phyloP scores from a whole-genome alignment of 202 grass and related monocot species.

The Bolboschoenoplectus hybrid region DNA sequence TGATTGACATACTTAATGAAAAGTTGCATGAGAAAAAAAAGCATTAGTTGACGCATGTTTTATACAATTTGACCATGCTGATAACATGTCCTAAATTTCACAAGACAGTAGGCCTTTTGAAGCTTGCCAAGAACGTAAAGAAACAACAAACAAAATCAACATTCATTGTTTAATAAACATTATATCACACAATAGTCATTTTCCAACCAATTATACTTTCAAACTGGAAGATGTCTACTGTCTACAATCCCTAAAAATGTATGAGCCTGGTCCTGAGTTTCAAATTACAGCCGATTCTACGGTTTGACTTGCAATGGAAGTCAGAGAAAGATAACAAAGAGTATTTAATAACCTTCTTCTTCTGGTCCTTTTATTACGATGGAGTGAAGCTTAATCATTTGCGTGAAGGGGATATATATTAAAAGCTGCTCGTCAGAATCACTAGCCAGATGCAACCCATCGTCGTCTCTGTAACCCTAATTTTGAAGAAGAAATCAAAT shows the following conservation, averaged over 20 bases:
- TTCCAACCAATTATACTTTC: not conserved
- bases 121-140: not conserved
- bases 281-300: not conserved
- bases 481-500: constrained; percentile 22
- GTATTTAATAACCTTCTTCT: constrained; percentile 64
- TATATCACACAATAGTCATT: not conserved
- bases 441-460: constrained; percentile 76
- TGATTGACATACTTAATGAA: not conserved
- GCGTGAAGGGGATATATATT: constrained; percentile 86
- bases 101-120: too few relatives aligned
- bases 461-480: constrained; percentile 81
- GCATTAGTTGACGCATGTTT: too few relatives aligned
- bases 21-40: not conserved
- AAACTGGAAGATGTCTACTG: not conserved
- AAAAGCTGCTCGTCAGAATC: constrained; percentile 88
- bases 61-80: too few relatives aligned
- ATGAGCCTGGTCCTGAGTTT: not conserved
- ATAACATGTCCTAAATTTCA: too few relatives aligned
- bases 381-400: constrained; percentile 91
- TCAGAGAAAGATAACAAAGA: not conserved
- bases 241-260: not conserved
- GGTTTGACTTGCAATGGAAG: not conserved
- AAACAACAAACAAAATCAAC: not conserved
- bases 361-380: constrained; percentile 75
- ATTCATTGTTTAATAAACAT: not conserved